These are phyloP conservation scores for Sicyos baderoa DNA, from an alignment of 306 rosid species.

Conservation along the genomic window DNA sequence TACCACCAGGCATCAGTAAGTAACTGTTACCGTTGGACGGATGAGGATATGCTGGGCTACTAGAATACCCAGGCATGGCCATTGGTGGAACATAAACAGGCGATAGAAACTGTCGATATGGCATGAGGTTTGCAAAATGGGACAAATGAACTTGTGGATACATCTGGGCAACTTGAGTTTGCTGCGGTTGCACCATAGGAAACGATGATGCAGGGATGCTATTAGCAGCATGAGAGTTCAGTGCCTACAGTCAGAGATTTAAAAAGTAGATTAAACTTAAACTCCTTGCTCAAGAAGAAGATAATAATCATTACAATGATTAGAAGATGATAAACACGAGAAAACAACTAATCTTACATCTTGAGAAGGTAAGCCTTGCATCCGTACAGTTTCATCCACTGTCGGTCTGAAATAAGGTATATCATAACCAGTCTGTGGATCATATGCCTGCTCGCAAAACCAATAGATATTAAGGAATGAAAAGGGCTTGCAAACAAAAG, in stretches of 20 bases:
- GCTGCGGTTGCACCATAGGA: conserved; percentile 73
- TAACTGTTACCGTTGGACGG: conserved; percentile 78
- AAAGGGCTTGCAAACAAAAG: not conserved
- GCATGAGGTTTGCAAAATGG: conserved; percentile 82
- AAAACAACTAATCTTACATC: conserved; percentile 47
- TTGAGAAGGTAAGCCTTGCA: conserved; percentile 58
- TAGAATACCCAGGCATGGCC: conserved; percentile 90
- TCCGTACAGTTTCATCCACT: conserved; percentile 60
- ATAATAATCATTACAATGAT: not conserved
- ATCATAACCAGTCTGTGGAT: conserved; percentile 68
- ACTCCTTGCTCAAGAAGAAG: not conserved
- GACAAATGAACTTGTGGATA: conserved; percentile 93
- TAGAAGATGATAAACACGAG: not conserved
- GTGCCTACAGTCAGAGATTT: conserved; percentile 36
- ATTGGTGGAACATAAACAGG: conserved; percentile 96
- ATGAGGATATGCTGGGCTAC: conserved; percentile 80
- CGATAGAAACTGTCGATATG: conserved; percentile 77
- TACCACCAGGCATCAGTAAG: conserved; percentile 90
- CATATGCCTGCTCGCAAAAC: conserved; percentile 68
- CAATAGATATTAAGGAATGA: conserved; percentile 20
- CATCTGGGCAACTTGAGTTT: conserved; percentile 76
- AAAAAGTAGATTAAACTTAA: conserved; percentile 9
- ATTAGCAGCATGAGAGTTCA: conserved; percentile 49
- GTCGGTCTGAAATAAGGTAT: conserved; percentile 75
- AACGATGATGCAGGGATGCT: conserved; percentile 56